These are phyloP conservation scores for Closterium sp. DNA, from an alignment of 139 green algal species.

Conservation along the genomic window DNA sequence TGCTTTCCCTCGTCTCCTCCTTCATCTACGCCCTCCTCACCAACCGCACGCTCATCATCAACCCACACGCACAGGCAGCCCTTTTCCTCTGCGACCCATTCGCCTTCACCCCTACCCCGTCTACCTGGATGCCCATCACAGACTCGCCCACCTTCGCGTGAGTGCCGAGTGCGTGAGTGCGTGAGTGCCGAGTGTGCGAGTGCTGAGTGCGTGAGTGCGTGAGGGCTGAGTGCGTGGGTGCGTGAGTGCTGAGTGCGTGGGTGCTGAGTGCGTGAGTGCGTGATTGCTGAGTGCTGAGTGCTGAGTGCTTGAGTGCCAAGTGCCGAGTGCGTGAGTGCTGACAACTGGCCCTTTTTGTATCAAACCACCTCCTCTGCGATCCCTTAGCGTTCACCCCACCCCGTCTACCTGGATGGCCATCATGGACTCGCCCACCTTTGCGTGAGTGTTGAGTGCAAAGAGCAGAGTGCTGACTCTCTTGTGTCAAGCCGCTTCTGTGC, in stretches of 20 bases:
- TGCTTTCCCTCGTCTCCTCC: conserved; percentile 28
- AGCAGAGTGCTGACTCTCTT: no score
- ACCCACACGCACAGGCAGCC: background rate
- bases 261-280: no score
- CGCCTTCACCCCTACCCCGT: background rate
- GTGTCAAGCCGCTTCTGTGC: no score
- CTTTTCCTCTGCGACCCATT: background rate
- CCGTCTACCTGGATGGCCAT: background rate
- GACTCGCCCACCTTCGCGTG: background rate
- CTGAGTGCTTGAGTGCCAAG: no score
- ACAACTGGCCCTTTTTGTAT: no score
- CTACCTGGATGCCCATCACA: background rate
- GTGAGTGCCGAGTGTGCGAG: no score
- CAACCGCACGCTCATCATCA: conserved; percentile 13
- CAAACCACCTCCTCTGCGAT: background rate
- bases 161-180: background rate
- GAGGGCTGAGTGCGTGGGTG: background rate
- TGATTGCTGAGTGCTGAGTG: background rate
- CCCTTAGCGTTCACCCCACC: background rate
- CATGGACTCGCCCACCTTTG: background rate
- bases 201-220: no score
- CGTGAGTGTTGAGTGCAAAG: background rate
- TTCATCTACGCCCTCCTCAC: conserved; percentile 36
- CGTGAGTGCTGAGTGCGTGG: no score
- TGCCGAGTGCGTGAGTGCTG: no score